A percentile compares a stretch with the other conserved stretches of the same genome.
phyloP scores from a whole-genome alignment of 1,284 basidiomycete genomes.

The Rugosomyces carneus region DNA sequence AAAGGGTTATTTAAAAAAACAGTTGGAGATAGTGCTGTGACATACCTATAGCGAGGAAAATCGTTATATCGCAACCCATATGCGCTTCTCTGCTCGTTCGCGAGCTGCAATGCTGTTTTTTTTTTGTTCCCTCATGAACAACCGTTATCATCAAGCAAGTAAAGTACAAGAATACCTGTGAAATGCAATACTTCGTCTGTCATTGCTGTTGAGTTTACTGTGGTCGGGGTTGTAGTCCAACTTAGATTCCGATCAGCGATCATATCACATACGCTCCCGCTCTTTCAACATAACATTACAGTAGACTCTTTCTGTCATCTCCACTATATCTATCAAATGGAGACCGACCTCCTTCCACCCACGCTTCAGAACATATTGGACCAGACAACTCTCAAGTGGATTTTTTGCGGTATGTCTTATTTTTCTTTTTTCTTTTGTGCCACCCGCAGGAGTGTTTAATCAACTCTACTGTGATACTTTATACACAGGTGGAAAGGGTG shows the following conservation, averaged over 20 bases:
- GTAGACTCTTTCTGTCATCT: background rate
- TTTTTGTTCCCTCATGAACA: background rate
- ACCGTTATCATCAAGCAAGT: background rate
- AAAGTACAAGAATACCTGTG: slow-evolving; percentile 24
- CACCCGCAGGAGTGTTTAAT: slow-evolving; percentile 2
- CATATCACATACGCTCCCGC: background rate
- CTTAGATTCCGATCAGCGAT: slow-evolving; percentile 3
- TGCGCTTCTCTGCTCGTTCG: slow-evolving; percentile 85
- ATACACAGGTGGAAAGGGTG: slow-evolving; percentile 85
- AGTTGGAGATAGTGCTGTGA: background rate
- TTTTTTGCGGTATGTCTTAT: slow-evolving; percentile 87
- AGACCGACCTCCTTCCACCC: slow-evolving; percentile 58
- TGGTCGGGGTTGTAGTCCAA: slow-evolving; percentile 10
- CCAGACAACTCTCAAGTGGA: slow-evolving; percentile 89
- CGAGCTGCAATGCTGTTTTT: slow-evolving; percentile 65
- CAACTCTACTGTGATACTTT: slow-evolving; percentile 11
- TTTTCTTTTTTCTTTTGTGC: background rate
- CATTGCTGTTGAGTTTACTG: slow-evolving; percentile 14
- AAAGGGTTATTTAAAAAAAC: background rate
- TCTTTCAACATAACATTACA: background rate
- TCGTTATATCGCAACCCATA: slow-evolving; percentile 91
- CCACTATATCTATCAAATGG: slow-evolving; percentile 28
- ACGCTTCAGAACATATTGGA: slow-evolving; percentile 89
- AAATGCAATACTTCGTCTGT: slow-evolving; percentile 27
- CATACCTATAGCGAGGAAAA: slow-evolving; percentile 74